Evolutionary conservation across 495 filamentous ascomycete genomes (phyloP).

Genomic region (Penicillium samsonianum): DNA sequence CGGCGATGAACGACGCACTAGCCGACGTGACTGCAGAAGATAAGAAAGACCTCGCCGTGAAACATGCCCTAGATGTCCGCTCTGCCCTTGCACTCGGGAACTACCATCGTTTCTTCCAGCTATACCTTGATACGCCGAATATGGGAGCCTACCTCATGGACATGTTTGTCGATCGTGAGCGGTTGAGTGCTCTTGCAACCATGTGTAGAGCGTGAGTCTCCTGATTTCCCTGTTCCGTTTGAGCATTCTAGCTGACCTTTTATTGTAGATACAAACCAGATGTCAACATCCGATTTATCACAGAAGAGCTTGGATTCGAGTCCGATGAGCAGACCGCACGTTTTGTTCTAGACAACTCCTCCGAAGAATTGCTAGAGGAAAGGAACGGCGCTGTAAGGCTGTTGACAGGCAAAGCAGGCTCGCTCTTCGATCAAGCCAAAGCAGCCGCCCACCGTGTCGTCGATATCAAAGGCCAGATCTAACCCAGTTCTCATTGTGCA

Average conservation of each 20-base stretch:
- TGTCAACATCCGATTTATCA: conserved; percentile 85
- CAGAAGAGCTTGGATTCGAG: conserved; percentile 94
- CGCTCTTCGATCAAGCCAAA: conserved; percentile 71
- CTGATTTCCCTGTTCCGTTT: conserved; percentile 3
- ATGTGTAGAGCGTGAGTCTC: conserved; percentile 92
- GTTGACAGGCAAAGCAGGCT: conserved; percentile 69
- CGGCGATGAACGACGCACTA: conserved; percentile 95
- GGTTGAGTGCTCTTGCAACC: conserved; percentile 80
- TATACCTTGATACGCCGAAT: conserved; percentile 91
- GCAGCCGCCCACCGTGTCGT: conserved; percentile 74
- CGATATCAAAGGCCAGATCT: conserved; percentile 98
- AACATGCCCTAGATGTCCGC: conserved; percentile 88
- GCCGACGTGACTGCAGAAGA: conserved; percentile 98
- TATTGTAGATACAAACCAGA: conserved; percentile 84
- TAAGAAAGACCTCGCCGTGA: conserved; percentile 77
- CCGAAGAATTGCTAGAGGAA: conserved; percentile 76
- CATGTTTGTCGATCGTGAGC: conserved; percentile 94
- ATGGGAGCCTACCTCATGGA: conserved; percentile 99
- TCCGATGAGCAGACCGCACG: conserved; percentile 85
- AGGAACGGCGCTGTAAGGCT: conserved; percentile 71
- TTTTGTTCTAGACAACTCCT: conserved; percentile 79
- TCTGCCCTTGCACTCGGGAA: conserved; percentile 91
- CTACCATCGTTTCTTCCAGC: conserved; percentile 94
- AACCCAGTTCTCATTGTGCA: conserved; percentile 34
- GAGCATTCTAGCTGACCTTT: conserved; percentile 33